A percentile compares a stretch with the other conserved stretches of the same genome.
These are phyloP conservation scores for Pholiota conissans DNA, from an alignment of 768 basidiomycete genomes.

Conservation along the genomic window DNA sequence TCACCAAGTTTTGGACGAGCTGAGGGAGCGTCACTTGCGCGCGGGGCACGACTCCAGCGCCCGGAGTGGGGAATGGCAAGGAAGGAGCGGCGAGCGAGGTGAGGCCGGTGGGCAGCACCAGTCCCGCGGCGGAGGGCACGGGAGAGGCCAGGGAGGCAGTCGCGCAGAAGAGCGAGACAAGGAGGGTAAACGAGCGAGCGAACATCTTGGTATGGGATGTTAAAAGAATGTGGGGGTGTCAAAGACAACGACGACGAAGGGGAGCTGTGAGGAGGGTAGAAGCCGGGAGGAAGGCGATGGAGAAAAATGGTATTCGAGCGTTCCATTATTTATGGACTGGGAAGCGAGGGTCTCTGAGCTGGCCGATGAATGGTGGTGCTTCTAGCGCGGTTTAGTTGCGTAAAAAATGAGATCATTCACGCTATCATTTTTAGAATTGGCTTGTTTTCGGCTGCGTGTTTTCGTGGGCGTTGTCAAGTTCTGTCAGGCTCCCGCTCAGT, in stretches of 20 bases:
- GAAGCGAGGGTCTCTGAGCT: too few species aligned
- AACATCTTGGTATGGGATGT: constrained; percentile 18
- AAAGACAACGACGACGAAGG: background rate
- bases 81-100: background rate
- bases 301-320: background rate
- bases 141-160: constrained; percentile 13
- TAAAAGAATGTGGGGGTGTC: constrained; percentile 17
- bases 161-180: constrained; percentile 22
- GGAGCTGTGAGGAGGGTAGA: background rate
- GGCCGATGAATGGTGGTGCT: background rate
- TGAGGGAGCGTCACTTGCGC: constrained; percentile 7
- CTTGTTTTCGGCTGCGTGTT: background rate
- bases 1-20: constrained; percentile 9
- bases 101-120: background rate
- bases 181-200: constrained; percentile 21
- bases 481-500: background rate
- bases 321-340: too few species aligned
- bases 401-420: background rate
- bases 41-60: background rate
- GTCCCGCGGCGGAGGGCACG: background rate
- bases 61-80: background rate
- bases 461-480: background rate
- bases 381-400: background rate
- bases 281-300: background rate
- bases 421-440: background rate